phyloP scores from a whole-genome alignment of 2,329 filamentous ascomycete genomes.

The Diaporthe helianthi region DNA sequence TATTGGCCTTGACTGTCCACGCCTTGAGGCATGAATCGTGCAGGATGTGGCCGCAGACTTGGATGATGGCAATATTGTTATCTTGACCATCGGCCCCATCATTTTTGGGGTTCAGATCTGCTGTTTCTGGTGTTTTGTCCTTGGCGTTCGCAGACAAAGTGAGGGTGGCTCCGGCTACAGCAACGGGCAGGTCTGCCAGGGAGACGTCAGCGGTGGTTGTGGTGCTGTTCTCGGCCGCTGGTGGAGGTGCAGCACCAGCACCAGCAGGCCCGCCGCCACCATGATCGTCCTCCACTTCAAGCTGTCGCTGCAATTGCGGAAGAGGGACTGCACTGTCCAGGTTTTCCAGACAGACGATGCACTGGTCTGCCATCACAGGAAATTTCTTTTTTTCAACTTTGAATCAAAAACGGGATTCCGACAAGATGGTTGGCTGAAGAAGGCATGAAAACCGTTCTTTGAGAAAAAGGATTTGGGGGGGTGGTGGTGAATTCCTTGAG shows the following conservation, averaged over 20 bases:
- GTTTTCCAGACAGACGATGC: constrained; percentile 73
- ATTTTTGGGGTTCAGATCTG: constrained; percentile 36
- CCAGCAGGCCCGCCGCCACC: constrained; percentile 34
- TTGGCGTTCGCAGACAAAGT: constrained; percentile 41
- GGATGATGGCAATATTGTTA: constrained; percentile 63
- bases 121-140: constrained; percentile 37
- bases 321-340: constrained; percentile 48
- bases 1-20: constrained; percentile 97
- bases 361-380: constrained; percentile 65
- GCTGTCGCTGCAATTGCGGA: constrained; percentile 36
- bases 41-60: constrained; percentile 87
- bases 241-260: constrained; percentile 27
- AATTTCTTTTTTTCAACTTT: constrained; percentile 41
- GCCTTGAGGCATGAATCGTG: constrained; percentile 92
- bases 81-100: constrained; percentile 40
- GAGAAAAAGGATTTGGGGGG: constrained; percentile 26
- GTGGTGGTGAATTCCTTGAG: constrained; percentile 9
- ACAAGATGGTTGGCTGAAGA: constrained; percentile 49
- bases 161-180: constrained; percentile 37
- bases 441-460: constrained; percentile 53
- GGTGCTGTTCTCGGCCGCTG: constrained; percentile 27
- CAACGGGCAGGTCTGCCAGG: constrained; percentile 34
- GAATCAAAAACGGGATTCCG: constrained; percentile 41
- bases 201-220: constrained; percentile 28
- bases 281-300: constrained; percentile 34